phyloP scores from a whole-genome alignment of 176 grass and related monocot genomes.

The barley (Hordeum vulgare) region DNA sequence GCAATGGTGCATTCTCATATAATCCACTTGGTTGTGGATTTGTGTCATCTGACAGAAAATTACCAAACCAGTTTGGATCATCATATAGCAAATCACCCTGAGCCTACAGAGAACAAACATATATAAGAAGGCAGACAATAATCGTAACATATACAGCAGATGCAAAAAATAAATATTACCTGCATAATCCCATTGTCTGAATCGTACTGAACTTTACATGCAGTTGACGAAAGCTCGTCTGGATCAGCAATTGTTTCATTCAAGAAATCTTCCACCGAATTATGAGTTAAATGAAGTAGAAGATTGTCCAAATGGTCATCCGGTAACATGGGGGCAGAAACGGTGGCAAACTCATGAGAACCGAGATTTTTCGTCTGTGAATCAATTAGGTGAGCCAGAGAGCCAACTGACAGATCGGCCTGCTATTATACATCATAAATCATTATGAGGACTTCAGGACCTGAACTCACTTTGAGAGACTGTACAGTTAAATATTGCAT shows the following conservation, averaged over 20 bases:
- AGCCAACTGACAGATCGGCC: constrained; percentile 17
- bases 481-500: not conserved
- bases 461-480: not conserved
- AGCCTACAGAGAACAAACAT: not conserved
- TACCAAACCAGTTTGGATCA: constrained; percentile 1
- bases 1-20: constrained; percentile 43
- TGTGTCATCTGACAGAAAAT: constrained; percentile 19
- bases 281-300: not conserved
- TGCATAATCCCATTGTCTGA: constrained; percentile 13
- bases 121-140: not conserved
- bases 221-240: constrained; percentile 41
- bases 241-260: constrained; percentile 29
- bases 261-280: constrained; percentile 39
- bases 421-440: constrained; percentile 19
- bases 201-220: constrained; percentile 45
- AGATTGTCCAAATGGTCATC: not conserved
- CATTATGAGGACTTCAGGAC: not conserved
- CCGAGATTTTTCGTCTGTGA: not conserved
- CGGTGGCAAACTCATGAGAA: not conserved
- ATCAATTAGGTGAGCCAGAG: not conserved
- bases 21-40: constrained; percentile 22
- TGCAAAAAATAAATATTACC: constrained; percentile 13
- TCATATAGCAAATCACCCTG: constrained; percentile 20
- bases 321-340: not conserved
- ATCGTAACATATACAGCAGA: not conserved